Evolutionary conservation across 2,329 filamentous ascomycete species (phyloP).

Genomic region (Zymoseptoria ardabiliae): DNA sequence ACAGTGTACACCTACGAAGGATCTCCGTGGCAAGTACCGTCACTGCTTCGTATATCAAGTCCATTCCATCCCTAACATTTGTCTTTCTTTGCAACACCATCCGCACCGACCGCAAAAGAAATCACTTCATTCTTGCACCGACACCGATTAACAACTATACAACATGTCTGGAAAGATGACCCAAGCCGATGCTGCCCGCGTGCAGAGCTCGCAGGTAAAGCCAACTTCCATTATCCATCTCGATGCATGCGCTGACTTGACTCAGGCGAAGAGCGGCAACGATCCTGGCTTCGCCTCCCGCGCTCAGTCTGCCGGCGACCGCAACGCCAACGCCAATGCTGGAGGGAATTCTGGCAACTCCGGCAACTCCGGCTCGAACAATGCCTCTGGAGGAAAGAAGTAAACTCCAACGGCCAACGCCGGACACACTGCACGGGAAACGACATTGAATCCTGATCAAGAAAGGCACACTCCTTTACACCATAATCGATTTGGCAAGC

Average conservation of each 20-base stretch:
- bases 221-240: background rate
- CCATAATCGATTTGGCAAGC: background rate
- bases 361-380: background rate
- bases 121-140: background rate
- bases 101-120: background rate
- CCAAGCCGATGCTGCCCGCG: constrained; percentile 9
- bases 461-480: background rate
- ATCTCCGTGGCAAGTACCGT: no score
- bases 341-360: constrained; percentile 2
- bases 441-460: background rate
- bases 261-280: constrained; percentile 12
- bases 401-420: background rate
- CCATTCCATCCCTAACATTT: background rate
- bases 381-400: background rate
- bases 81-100: background rate
- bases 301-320: constrained; percentile 24
- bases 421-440: background rate
- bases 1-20: no score
- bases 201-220: constrained; percentile 7
- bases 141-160: background rate
- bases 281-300: constrained; percentile 11
- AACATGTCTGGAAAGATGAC: constrained; percentile 7
- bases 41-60: no score
- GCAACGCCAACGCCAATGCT: constrained; percentile 13
- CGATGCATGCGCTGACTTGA: background rate